These are phyloP conservation scores for Dioscorea alata DNA, from an alignment of 106 monocot species.

Conservation along the genomic window DNA sequence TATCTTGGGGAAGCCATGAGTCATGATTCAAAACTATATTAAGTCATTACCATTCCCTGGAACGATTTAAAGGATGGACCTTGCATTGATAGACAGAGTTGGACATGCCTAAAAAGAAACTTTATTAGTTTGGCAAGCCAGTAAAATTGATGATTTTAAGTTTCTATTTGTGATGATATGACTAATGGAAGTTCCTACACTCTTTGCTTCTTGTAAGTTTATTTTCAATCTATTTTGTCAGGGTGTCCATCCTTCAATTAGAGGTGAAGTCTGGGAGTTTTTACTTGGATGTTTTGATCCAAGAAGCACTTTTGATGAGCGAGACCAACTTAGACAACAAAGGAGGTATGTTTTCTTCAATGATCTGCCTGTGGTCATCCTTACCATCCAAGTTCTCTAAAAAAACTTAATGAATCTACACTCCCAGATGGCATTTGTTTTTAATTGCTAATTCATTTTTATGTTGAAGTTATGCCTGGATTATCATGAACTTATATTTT, in stretches of 20 bases:
- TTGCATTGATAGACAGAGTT: not conserved
- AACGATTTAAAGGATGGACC: not conserved
- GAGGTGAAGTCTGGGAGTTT: constrained; percentile 98
- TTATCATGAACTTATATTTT: too few relatives aligned
- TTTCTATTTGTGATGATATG: not conserved
- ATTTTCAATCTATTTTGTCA: constrained; percentile 16
- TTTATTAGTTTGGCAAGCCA: not conserved
- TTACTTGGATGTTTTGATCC: constrained; percentile 94
- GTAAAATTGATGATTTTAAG: not conserved
- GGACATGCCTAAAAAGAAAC: not conserved
- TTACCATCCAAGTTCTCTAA: too few relatives aligned
- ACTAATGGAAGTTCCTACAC: not conserved
- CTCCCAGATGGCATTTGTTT: too few relatives aligned
- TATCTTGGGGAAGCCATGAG: too few relatives aligned
- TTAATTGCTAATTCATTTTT: too few relatives aligned
- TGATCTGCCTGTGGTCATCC: not conserved
- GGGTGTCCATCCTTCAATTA: constrained; percentile 96
- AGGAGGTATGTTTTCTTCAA: constrained; percentile 46
- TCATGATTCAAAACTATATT: too few relatives aligned
- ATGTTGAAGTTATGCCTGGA: too few relatives aligned
- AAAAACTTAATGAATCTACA: too few relatives aligned
- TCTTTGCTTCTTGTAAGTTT: not conserved
- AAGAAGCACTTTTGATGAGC: constrained; percentile 74
- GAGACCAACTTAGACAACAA: constrained; percentile 61
- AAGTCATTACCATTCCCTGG: not conserved